Evolutionary conservation across 1,139 yeast species (phyloP).

Genomic region (Geotrichum cucujoidarum): DNA sequence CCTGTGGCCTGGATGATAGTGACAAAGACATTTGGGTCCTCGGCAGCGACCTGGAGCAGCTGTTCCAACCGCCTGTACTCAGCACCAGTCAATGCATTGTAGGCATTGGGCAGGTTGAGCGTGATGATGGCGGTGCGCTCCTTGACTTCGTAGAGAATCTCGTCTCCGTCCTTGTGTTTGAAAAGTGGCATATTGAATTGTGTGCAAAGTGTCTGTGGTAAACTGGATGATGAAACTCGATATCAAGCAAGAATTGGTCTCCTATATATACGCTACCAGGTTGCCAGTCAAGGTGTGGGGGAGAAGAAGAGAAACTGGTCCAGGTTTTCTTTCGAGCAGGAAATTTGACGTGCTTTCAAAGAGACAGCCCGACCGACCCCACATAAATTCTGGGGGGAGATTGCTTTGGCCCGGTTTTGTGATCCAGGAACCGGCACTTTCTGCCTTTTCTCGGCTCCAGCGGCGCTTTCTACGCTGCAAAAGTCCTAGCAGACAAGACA

Average conservation of each 20-base stretch:
- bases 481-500: too few relatives aligned
- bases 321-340: too few relatives aligned
- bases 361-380: not conserved
- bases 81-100: conserved; percentile 64
- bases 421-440: not conserved
- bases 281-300: too few relatives aligned
- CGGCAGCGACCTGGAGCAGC: conserved; percentile 58
- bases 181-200: too few relatives aligned
- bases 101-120: conserved; percentile 54
- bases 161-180: conserved; percentile 5
- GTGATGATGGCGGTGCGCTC: conserved; percentile 62
- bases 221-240: not conserved
- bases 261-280: too few relatives aligned
- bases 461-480: too few relatives aligned
- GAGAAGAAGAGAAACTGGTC: too few relatives aligned
- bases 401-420: not conserved
- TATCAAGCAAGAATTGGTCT: too few relatives aligned
- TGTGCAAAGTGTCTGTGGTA: not conserved
- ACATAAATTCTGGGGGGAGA: not conserved
- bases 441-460: too few relatives aligned
- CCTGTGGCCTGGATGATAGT: conserved; percentile 74
- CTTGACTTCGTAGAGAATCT: conserved; percentile 41
- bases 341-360: too few relatives aligned
- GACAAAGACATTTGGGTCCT: conserved; percentile 57
- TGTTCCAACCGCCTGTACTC: conserved; percentile 64